Percentiles rank a stretch among this genome's conserved stretches.
Evolutionary conservation across 164 flowering plant genomes (phyloP).

Genomic region (Echeveria elegans): DNA sequence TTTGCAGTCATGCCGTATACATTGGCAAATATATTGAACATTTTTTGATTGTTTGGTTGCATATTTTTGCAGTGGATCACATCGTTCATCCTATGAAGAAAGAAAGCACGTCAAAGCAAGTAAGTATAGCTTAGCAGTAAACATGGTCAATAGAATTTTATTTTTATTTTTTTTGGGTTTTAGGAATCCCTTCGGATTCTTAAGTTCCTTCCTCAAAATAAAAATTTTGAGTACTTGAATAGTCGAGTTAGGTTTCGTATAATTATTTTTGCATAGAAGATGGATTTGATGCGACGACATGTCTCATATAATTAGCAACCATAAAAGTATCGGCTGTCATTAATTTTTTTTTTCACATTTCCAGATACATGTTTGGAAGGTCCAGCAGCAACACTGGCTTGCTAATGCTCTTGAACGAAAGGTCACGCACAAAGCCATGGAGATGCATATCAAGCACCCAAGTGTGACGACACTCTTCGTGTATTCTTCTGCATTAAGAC

Average conservation of each 20-base stretch:
- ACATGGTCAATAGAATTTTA: not conserved
- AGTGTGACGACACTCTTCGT: conserved; percentile 17
- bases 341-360: not conserved
- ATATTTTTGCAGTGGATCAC: conserved; percentile 50
- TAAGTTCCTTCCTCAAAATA: not conserved
- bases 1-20: not conserved
- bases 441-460: conserved; percentile 54
- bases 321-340: no score
- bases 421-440: conserved; percentile 46
- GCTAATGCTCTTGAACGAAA: conserved; percentile 62
- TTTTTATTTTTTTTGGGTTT: no score
- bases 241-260: not conserved
- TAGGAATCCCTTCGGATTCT: not conserved
- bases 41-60: not conserved
- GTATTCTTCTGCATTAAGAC: not conserved
- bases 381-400: conserved; percentile 55
- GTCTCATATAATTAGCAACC: not conserved
- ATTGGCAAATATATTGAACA: not conserved
- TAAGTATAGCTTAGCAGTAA: conserved; percentile 26
- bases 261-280: not conserved
- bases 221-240: no score
- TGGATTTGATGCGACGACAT: no score
- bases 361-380: conserved; percentile 67
- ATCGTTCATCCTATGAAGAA: conserved; percentile 72
- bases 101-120: conserved; percentile 72